These are phyloP conservation scores for Histomonas meleagridis DNA, from an alignment of 208 protist species.

Conservation along the genomic window DNA sequence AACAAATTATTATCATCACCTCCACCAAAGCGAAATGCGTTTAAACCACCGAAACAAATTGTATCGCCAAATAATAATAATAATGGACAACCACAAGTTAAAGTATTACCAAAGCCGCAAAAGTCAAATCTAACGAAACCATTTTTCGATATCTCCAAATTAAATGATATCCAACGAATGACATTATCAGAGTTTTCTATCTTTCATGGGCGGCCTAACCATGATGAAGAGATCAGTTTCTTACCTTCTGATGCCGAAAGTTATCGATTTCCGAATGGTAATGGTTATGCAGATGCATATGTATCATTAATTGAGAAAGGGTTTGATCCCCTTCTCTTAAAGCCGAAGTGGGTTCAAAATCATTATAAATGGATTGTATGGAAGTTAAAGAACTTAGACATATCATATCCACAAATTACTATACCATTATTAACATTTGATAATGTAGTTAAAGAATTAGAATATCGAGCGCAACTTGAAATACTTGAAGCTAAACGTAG, in stretches of 20 bases:
- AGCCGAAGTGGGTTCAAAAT: background rate
- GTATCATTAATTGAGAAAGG: background rate
- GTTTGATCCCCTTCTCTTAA: background rate
- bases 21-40: background rate
- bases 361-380: slow-evolving; percentile 36
- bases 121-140: background rate
- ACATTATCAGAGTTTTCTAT: background rate
- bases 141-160: background rate
- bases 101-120: background rate
- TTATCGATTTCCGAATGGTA: background rate
- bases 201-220: background rate
- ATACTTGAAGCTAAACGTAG: background rate
- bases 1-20: background rate
- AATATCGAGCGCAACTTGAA: background rate
- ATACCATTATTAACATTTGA: background rate
- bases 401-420: background rate
- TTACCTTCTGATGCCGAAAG: background rate
- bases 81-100: background rate
- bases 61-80: background rate
- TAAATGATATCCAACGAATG: background rate
- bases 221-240: background rate
- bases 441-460: background rate
- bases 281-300: background rate
- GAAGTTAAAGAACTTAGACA: background rate
- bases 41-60: background rate